Conservation (phyloP, 2,329 filamentous ascomycete species). For the Beauveria bassiana region DNA sequence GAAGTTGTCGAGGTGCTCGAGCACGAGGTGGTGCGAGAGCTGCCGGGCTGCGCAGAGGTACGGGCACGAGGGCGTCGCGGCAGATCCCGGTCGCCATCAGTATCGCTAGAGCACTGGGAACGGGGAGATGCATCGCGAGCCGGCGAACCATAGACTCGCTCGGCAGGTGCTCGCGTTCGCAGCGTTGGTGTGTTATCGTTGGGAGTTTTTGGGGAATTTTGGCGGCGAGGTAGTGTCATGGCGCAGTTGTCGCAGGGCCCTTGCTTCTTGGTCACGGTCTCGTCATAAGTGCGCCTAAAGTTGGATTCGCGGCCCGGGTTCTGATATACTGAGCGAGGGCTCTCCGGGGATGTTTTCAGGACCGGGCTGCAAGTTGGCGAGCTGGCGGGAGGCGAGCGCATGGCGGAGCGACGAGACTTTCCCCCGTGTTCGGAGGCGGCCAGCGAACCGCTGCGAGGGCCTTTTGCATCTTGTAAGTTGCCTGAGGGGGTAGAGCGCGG, state of each 20-base stretch:
- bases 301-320: constrained; percentile 46
- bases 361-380: constrained; percentile 31
- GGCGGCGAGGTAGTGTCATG: constrained; percentile 48
- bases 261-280: constrained; percentile 55
- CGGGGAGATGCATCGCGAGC: constrained; percentile 43
- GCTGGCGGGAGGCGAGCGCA: constrained; percentile 17
- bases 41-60: constrained; percentile 36
- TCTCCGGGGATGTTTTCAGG: constrained; percentile 52
- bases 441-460: constrained; percentile 35
- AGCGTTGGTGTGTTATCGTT: constrained; percentile 44
- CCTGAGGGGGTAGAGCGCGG: constrained; percentile 33
- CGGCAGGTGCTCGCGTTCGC: constrained; percentile 52
- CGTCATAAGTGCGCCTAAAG: constrained; percentile 57
- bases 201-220: constrained; percentile 20
- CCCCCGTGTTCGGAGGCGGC: constrained; percentile 38
- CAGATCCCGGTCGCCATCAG: constrained; percentile 42
- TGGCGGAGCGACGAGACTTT: constrained; percentile 34
- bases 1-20: constrained; percentile 47
- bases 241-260: constrained; percentile 63
- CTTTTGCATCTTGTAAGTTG: constrained; percentile 34
- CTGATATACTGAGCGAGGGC: constrained; percentile 36
- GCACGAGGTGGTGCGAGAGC: constrained; percentile 38
- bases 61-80: constrained; percentile 30
- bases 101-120: constrained; percentile 45
- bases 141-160: constrained; percentile 44